Evolutionary conservation across 1,284 basidiomycete species (phyloP), one percentile per base, ranked within the genome.

Genomic region (Schizophyllum commune): DNA sequence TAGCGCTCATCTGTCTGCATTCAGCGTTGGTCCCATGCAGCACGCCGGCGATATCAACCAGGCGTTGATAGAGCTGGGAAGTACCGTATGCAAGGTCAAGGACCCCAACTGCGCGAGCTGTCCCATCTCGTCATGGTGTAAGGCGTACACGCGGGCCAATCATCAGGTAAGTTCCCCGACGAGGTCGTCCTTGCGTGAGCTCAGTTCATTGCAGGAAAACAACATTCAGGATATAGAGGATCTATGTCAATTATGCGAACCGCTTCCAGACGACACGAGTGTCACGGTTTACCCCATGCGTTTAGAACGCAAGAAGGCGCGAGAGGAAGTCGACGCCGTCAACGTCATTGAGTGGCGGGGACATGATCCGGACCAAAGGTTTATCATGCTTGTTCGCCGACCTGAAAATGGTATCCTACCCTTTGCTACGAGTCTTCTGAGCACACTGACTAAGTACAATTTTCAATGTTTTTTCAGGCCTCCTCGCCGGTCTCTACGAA

Each of bases 251-350:
- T 64, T 92, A 0, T 97, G 94, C 69, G 82, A 83, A 62, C 85
- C 88, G 0, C 71, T 92, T n/a, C 77, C 80, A 27, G 68, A 71
- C 52, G 67, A 67, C 27, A 56, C 63, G 5, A 70, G 70, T 19
- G 89, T 93, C 32, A 88, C 84, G 8, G 75, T 84, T 19, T 98
- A 90, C 71, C 96, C 96, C 0, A 93, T 97, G 91, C 92, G 89
- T 69, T 84, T 81, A 11, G 84, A 86, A 61, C 89, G 91, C 67
- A 96, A 95, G 75, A 91, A 88, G 68, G 84, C 88, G 2, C 79
- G 94, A 52, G 87, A 91, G 68, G 96, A 98, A 71, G 76, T 91
- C 52, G 93, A 95, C 69, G 79, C 89, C 6, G 94, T 98, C 20
- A 91, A 87, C 68, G 84, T 95, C 19, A 75, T 97, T 34, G 91